Percentiles rank a stretch among this genome's conserved stretches.
Conservation (phyloP, 805 yeast species). For the Barnettozyma wickerhamii region DNA sequence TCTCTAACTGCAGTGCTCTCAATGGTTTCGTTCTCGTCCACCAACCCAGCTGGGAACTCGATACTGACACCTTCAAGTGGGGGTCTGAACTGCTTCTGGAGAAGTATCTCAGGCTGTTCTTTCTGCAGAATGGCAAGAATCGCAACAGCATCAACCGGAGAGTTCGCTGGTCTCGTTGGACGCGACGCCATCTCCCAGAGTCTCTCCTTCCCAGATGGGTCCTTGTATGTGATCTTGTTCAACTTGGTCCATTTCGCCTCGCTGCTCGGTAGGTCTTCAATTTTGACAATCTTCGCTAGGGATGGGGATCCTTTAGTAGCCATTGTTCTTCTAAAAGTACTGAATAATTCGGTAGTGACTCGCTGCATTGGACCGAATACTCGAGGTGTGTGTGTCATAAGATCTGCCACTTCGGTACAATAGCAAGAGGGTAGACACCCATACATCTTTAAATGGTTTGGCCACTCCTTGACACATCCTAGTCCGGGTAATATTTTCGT, state of each 20-base stretch:
- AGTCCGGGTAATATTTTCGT: too few species aligned
- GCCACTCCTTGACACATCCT: too few species aligned
- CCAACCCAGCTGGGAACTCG: conserved; percentile 93
- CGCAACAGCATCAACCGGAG: conserved; percentile 84
- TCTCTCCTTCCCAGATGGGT: conserved; percentile 64
- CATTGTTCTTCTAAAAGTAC: too few species aligned
- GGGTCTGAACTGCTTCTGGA: conserved; percentile 91
- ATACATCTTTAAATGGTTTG: too few species aligned
- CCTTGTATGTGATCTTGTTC: conserved; percentile 62
- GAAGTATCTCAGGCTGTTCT: conserved; percentile 38
- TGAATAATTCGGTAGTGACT: too few species aligned
- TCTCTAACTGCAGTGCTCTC: conserved; percentile 85
- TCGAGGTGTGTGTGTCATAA: too few species aligned
- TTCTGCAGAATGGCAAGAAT: conserved; percentile 67
- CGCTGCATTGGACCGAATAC: too few species aligned
- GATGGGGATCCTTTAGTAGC: conserved; percentile 31
- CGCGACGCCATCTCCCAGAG: conserved; percentile 88
- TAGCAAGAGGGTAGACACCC: too few species aligned
- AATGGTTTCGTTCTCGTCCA: conserved; percentile 77
- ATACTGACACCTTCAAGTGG: conserved; percentile 86
- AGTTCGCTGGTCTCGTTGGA: conserved; percentile 24
- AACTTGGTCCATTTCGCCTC: conserved; percentile 68
- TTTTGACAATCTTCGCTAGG: conserved; percentile 28
- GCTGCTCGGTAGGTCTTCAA: conserved; percentile 30
- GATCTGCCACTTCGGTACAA: too few species aligned